Evolutionary conservation across 305 asterid genomes (phyloP), one percentile per base, ranked within the genome.

Genomic region (Striga hermonthica): DNA sequence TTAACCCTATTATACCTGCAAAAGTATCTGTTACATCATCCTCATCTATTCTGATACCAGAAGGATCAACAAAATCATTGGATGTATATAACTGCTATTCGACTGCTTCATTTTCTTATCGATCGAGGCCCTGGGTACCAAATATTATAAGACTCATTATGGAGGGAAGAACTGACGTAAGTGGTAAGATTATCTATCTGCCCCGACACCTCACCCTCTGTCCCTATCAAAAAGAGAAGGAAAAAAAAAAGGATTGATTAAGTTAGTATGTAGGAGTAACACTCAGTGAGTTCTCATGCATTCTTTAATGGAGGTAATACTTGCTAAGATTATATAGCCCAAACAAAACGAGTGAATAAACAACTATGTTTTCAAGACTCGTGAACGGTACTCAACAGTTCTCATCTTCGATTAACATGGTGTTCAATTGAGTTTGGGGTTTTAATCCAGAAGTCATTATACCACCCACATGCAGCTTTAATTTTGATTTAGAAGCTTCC

Each of bases 151-250:
- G 78, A 49, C 92, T 91, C 78, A 76, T 79, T 34, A 71, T 89
- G 82, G 91, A 86, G 76, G 98, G 96, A 22, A 91, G 96, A 69
- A 79, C 78, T 57, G 92, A 89, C 56, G 54, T 85, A 57, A 73
- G 66, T 16, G 98, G 98, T 91, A 79, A 62, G 86, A 76, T 69
- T 62, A 47, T 47, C n/a, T 47, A 4, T 47, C 75, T 39, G 10
- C 22, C 9, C 53, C 60, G 54, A 9, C 10, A 16, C 62, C 53
- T 60, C 57, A 7, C 53, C 53, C 53, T 15, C n/a, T 2, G n/a
- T 48, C 57, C 31, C 45, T 65, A 47, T 48, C 1, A 0, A 22
- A 22, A 22, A 37, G 12, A 16, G 4, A 36, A 47, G 56, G 16
- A 16, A 16, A 6, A 36, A 37, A 16, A 16, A 6, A 36, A 54